Evolutionary conservation across 768 basidiomycete species (phyloP), one percentile per base, ranked within the genome.

Genomic region (Auricularia heimuer): DNA sequence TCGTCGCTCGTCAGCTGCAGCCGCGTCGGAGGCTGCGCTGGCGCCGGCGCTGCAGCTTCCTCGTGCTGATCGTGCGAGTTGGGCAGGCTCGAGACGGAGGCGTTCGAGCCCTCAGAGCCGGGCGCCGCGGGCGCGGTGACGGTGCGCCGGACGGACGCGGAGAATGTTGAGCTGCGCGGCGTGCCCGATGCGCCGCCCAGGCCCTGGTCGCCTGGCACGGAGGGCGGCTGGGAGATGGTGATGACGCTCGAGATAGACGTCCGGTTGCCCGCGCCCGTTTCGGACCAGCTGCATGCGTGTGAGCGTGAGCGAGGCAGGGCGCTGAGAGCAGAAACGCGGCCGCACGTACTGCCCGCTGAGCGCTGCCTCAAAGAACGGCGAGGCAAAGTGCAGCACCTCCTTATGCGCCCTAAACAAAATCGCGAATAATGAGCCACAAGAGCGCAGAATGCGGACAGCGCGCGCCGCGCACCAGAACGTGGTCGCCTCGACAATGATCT

Each of bases 301-400:
- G 8, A 34, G 36, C 33, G 45, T 16, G 7, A 37, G 58, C 7
- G n/a, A 0, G 34, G 42, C 54, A 56, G 54, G 10, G 18, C 44
- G 24, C n/a, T n/a, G n/a, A n/a, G n/a, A n/a, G n/a, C n/a, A n/a
- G 8, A 56, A 3, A 16, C 29, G 14, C 18, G 29, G 29, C 29
- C 29, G 29, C 29, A 70, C 75, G 66, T 67, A 77, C 76, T 70
- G 70, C 34, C 94, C 94, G 69, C 91, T 91, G 60, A 96, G 78
- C 8, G 92, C 88, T 18, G 91, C 92, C 75, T 94, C 88, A 74
- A 96, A 96, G 80, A 96, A 96, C 0, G 94, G 92, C n/a, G 92
- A 94, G 3, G 93, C 89, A 72, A 94, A 96, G 75, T 87, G 89
- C 4, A 96, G 78, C 35, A 96, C 85, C 72, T 95, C 93, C 73